Evolutionary conservation across 106 monocot species (phyloP).

Genomic region (Dendrobium officinale): DNA sequence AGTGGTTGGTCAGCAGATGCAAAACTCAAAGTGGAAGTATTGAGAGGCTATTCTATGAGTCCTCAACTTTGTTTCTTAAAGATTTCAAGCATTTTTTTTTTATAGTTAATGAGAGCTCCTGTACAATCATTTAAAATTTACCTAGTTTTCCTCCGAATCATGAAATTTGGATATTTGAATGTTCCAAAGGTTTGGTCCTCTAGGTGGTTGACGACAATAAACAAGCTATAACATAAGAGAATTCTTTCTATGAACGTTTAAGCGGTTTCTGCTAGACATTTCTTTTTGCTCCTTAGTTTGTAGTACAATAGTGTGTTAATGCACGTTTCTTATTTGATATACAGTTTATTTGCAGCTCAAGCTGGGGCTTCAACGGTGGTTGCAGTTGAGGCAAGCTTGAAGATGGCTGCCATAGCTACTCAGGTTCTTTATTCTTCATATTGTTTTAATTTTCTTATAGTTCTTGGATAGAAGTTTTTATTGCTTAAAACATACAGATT

Average conservation of each 20-base stretch:
- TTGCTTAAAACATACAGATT: slow-evolving; percentile 36
- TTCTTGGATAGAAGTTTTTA: not conserved
- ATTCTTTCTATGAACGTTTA: not conserved
- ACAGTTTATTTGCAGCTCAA: slow-evolving; percentile 92
- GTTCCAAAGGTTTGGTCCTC: too few relatives aligned
- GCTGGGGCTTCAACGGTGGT: slow-evolving; percentile 90
- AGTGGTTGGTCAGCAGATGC: too few relatives aligned
- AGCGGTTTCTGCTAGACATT: not conserved
- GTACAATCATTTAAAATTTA: too few relatives aligned
- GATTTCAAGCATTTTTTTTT: too few relatives aligned
- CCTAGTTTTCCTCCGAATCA: too few relatives aligned
- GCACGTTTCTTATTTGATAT: slow-evolving; percentile 8
- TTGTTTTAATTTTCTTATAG: not conserved
- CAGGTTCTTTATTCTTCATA: slow-evolving; percentile 31
- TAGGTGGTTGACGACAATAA: too few relatives aligned
- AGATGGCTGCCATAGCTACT: slow-evolving; percentile 81
- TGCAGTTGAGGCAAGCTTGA: slow-evolving; percentile 92
- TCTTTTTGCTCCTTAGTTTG: not conserved
- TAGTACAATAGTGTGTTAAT: not conserved
- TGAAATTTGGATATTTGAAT: too few relatives aligned
- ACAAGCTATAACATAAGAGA: too few relatives aligned
- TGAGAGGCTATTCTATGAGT: too few relatives aligned
- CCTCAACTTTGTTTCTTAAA: too few relatives aligned
- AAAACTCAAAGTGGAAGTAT: too few relatives aligned
- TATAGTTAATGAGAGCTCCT: too few relatives aligned